Evolutionary conservation across 1,139 yeast species (phyloP), one percentile per base, ranked within the genome.

Genomic region (Debaryomyces coudertii): DNA sequence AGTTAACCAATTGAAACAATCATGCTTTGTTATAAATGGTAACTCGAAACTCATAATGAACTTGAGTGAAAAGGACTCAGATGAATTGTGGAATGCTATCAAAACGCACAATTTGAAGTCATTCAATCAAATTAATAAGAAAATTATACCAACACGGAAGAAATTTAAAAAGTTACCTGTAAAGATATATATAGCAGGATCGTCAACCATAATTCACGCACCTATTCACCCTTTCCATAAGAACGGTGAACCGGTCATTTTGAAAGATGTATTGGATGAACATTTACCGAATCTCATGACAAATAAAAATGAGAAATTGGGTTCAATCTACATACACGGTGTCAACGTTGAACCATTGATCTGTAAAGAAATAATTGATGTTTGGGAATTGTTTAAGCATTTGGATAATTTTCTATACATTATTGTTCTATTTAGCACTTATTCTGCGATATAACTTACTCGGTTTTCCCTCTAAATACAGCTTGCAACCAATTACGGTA

Each of bases 401-500:
- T 66, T 85, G 39, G 98, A 92, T 64, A 90, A 92, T 40, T 89
- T 87, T 60, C 64, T 90, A 53, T 93, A 90, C 62, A 62, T 90
- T 5, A 67, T 77, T 18, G 63, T 81, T 14, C 60, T 69, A 3
- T 63, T 42, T 46, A 30, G 27, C 9, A 43, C 25, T 14, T 34
- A 22, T 29, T 28, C 25, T 4, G 14, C 16, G 15, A 23, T 30
- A 14, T 36, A 18, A 11, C 22, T 30, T 36, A 30, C 15, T 45
- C 33, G 33, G 34, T 40, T 28, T 30, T 18, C 35, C 35, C 79
- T 48, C 72, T 79, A 63, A 92, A 92, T 33, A 87, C 90, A 3
- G 95, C 98, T 67, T 93, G 99, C 49, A 93, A 71, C 99, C 99
- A 93, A 52, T 90, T 90, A 58, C 99, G 77, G 64, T 90, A 93